A percentile compares a stretch with the other conserved stretches of the same genome.
phyloP scores from a whole-genome alignment of 2,329 filamentous ascomycete species.

The Immersiporthe knoxdaviesiana region DNA sequence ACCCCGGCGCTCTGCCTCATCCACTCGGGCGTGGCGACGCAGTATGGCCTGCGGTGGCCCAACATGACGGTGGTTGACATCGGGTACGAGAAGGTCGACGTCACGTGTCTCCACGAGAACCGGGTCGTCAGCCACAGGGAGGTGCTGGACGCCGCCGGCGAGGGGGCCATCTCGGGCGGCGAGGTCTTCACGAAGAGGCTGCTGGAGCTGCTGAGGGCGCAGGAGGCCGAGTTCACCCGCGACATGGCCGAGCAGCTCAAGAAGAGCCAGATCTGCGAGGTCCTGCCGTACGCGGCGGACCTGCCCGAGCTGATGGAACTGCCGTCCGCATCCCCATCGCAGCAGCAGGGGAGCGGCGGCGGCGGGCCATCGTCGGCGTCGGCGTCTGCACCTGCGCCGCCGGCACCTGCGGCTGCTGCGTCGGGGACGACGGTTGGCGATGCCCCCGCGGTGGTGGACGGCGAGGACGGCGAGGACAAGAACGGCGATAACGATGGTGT shows the following conservation, averaged over 20 bases:
- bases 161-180: conserved; percentile 71
- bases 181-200: conserved; percentile 82
- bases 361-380: conserved; percentile 34
- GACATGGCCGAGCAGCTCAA: conserved; percentile 75
- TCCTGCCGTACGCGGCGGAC: conserved; percentile 59
- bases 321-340: conserved; percentile 43
- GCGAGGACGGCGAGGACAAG: conserved; percentile 46
- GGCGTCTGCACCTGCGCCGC: conserved; percentile 29
- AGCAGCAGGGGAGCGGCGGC: too few species aligned
- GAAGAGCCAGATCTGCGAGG: conserved; percentile 68
- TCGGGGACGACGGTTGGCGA: conserved; percentile 37
- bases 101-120: conserved; percentile 88
- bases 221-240: conserved; percentile 59
- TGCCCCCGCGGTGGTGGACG: conserved; percentile 34
- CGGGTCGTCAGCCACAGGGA: conserved; percentile 69
- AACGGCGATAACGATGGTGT: conserved; percentile 68
- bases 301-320: conserved; percentile 52
- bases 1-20: conserved; percentile 90
- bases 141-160: conserved; percentile 52
- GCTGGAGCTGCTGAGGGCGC: conserved; percentile 61
- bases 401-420: conserved; percentile 34
- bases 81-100: conserved; percentile 87
- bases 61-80: conserved; percentile 89
- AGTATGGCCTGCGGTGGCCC: conserved; percentile 77
- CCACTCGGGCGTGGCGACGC: conserved; percentile 83